Base-by-base conservation (phyloP, 768 basidiomycete genomes). In the Pilatotrama ljubarskyi region DNA sequence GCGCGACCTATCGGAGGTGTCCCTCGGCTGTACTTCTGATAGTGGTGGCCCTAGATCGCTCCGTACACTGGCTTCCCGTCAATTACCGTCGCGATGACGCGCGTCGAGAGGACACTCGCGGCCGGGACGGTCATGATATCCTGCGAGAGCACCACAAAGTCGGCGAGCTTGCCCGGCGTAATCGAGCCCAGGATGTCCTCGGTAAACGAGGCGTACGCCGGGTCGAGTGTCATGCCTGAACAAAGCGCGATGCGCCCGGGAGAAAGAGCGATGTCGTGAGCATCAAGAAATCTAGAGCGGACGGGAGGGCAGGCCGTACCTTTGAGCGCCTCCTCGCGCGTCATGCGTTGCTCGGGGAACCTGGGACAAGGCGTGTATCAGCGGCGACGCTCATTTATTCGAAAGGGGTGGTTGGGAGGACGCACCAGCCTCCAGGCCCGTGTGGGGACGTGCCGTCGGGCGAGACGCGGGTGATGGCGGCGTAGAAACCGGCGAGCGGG, bases 151-250 rank as follows among this genome's bases (percentile, higher is more conserved):
- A 97, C 77, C n/a, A 90, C 86, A 65, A 87, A 91, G 72, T 98
- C 95, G 6, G 93, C 95, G 29, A 82, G 78, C 69, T 93, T 94
- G 17, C 93, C 93, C 1, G 80, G 72, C 40, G 82, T 81, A 38
- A 97, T 79, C 3, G 90, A 90, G n/a, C 95, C 95, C 9, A 91
- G 78, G 3, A 68, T 74, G 41, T 80, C 68, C n/a, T n/a, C n/a
- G n/a, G n/a, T n/a, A n/a, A n/a, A n/a, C n/a, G 90, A 88, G 15
- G 95, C 93, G 70, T 90, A 94, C 0, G 93, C 93, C 7, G 91
- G 84, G 67, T 92, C 88, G 37, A 91, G 82, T 2, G 93, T 95
- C 86, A 95, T 91, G 18, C 93, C 88, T 90, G 32, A n/a, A n/a
- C n/a, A n/a, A n/a, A n/a, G n/a, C n/a, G n/a, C n/a, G n/a, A n/a